These are phyloP conservation scores for Aspergillus alliaceus DNA, from an alignment of 2,329 filamentous ascomycete species.

Conservation along the genomic window DNA sequence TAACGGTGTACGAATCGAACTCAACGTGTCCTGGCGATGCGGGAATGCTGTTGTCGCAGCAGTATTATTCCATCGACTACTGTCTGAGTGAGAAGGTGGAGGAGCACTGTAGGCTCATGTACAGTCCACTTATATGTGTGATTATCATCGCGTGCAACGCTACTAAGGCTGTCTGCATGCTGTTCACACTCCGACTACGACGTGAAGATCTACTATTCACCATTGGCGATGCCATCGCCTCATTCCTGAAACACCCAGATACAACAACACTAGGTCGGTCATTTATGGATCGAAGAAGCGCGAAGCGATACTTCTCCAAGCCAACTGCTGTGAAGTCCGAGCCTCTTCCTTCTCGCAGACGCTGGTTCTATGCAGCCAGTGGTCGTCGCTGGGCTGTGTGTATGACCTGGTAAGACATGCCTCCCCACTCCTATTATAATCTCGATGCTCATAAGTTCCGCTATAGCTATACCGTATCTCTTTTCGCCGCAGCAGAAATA, in stretches of 20 bases:
- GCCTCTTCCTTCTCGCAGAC: neutral
- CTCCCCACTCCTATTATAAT: neutral
- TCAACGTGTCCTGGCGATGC: neutral
- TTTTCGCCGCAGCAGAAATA: neutral
- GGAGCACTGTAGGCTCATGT: slow-evolving; percentile 22
- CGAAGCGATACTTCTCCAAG: neutral
- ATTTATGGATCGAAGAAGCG: neutral
- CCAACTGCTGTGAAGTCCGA: neutral
- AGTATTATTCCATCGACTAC: slow-evolving; percentile 10
- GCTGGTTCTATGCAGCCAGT: slow-evolving; percentile 9
- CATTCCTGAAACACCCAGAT: slow-evolving; percentile 31
- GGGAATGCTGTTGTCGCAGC: neutral
- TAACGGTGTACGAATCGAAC: neutral
- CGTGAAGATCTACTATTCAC: slow-evolving; percentile 23
- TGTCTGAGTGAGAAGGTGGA: slow-evolving; percentile 22
- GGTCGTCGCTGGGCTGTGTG: slow-evolving; percentile 1
- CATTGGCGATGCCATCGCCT: slow-evolving; percentile 34
- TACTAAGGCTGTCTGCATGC: slow-evolving; percentile 23
- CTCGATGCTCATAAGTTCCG: neutral
- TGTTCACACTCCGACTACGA: slow-evolving; percentile 9
- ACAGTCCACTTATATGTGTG: slow-evolving; percentile 18
- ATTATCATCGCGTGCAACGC: slow-evolving; percentile 27
- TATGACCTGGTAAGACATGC: slow-evolving; percentile 2
- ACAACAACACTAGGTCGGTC: slow-evolving; percentile 14
- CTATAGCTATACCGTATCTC: neutral